Evolutionary conservation across 768 basidiomycete species (phyloP).

Genomic region (Calvatia gigantea): DNA sequence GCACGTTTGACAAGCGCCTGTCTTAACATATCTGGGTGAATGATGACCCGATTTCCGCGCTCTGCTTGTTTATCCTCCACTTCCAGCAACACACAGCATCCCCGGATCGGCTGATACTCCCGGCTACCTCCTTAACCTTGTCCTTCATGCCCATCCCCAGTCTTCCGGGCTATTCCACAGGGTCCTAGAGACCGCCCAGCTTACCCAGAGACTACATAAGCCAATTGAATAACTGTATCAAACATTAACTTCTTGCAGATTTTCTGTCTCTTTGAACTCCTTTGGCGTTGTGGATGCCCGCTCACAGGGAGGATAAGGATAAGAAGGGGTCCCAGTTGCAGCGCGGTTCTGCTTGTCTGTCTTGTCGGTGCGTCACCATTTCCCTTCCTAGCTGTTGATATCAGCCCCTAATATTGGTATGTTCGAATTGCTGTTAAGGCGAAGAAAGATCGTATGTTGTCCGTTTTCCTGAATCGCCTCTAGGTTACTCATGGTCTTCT

Average conservation of each 20-base stretch:
- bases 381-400: background rate
- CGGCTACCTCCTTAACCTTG: background rate
- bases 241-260: background rate
- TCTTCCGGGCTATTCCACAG: background rate
- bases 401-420: slow-evolving; percentile 2
- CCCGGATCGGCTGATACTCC: background rate
- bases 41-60: slow-evolving; percentile 3
- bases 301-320: slow-evolving; percentile 10
- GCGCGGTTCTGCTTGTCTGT: slow-evolving; percentile 41
- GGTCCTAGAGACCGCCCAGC: slow-evolving; percentile 7
- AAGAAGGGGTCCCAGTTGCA: slow-evolving; percentile 22
- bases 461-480: background rate
- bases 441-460: slow-evolving; percentile 39
- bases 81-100: background rate
- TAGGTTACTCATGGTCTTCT: background rate
- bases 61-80: background rate
- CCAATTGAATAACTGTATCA: background rate
- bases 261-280: background rate
- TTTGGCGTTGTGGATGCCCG: slow-evolving; percentile 9
- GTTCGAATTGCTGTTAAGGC: slow-evolving; percentile 24
- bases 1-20: too few species aligned
- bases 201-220: slow-evolving; percentile 4
- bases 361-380: slow-evolving; percentile 34
- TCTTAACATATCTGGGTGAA: background rate
- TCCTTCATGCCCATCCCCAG: slow-evolving; percentile 1